phyloP scores from a whole-genome alignment of 2,329 filamentous ascomycete genomes.

The Stemphylium lycopersici region DNA sequence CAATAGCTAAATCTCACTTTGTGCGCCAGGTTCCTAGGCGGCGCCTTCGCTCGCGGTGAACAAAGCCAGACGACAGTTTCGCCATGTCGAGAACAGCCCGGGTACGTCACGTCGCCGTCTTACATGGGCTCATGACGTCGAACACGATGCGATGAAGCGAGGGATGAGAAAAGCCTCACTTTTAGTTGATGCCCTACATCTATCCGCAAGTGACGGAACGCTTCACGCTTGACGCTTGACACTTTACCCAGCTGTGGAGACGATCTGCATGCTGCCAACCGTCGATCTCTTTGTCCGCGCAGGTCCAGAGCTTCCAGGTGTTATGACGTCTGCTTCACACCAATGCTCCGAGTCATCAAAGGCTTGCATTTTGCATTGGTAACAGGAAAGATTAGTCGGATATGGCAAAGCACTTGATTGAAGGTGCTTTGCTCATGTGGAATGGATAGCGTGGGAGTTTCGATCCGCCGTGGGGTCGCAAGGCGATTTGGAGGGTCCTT shows the following conservation, averaged over 20 bases:
- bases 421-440: conserved; percentile 5
- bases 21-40: neutral
- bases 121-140: conserved; percentile 1
- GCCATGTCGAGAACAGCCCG: conserved; percentile 8
- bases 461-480: conserved; percentile 21
- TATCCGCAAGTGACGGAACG: neutral
- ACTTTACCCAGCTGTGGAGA: neutral
- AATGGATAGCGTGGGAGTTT: conserved; percentile 9
- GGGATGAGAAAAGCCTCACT: conserved; percentile 23
- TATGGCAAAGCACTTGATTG: neutral
- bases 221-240: conserved; percentile 4
- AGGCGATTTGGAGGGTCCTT: conserved; percentile 9
- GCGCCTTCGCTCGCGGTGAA: neutral
- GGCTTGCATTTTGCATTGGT: neutral
- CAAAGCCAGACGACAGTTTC: neutral
- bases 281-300: conserved; percentile 26
- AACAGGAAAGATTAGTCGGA: neutral
- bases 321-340: conserved; percentile 24
- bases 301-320: conserved; percentile 20
- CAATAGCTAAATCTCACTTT: conserved; percentile 12
- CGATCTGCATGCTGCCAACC: conserved; percentile 17
- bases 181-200: neutral
- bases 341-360: neutral
- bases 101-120: conserved; percentile 13
- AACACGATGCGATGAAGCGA: conserved; percentile 9